phyloP scores from a whole-genome alignment of 768 basidiomycete genomes.

The Hydnomerulius pinastri region DNA sequence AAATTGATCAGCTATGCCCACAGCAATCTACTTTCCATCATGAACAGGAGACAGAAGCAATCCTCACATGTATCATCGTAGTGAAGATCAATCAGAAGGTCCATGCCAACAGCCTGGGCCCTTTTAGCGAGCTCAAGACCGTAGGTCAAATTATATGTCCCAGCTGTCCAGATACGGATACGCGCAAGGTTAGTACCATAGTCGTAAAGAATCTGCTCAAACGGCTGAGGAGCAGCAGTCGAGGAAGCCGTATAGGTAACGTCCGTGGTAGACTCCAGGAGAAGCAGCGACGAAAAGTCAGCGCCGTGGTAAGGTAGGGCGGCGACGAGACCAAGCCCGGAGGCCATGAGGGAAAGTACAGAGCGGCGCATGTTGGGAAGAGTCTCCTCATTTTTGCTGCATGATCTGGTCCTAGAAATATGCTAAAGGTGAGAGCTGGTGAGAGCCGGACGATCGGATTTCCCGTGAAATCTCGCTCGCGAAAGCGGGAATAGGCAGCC shows the following conservation, averaged over 20 bases:
- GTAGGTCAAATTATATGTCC: constrained; percentile 12
- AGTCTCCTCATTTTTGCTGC: background rate
- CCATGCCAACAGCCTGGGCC: constrained; percentile 13
- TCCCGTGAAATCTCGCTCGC: too few relatives aligned
- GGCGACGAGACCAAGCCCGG: constrained; percentile 9
- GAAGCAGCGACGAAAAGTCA: constrained; percentile 19
- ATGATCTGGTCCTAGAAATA: too few relatives aligned
- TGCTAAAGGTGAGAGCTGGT: too few relatives aligned
- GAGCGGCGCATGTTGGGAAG: background rate
- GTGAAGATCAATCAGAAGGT: constrained; percentile 10
- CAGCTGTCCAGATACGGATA: constrained; percentile 13
- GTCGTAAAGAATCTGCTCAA: constrained; percentile 9
- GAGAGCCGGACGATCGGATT: too few relatives aligned
- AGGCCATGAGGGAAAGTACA: background rate
- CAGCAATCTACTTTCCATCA: too few relatives aligned
- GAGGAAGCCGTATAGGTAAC: background rate
- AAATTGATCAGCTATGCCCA: too few relatives aligned
- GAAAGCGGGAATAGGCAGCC: too few relatives aligned
- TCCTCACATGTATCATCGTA: constrained; percentile 16
- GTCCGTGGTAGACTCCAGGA: constrained; percentile 9
- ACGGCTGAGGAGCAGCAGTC: background rate
- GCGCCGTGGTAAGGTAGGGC: constrained; percentile 8
- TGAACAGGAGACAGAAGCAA: too few relatives aligned
- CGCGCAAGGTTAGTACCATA: constrained; percentile 16
- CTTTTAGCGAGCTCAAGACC: constrained; percentile 13